Percentiles rank a stretch among this genome's conserved stretches.
phyloP scores from a whole-genome alignment of 148 eudicot genomes.

The Suaeda aralocaspica region DNA sequence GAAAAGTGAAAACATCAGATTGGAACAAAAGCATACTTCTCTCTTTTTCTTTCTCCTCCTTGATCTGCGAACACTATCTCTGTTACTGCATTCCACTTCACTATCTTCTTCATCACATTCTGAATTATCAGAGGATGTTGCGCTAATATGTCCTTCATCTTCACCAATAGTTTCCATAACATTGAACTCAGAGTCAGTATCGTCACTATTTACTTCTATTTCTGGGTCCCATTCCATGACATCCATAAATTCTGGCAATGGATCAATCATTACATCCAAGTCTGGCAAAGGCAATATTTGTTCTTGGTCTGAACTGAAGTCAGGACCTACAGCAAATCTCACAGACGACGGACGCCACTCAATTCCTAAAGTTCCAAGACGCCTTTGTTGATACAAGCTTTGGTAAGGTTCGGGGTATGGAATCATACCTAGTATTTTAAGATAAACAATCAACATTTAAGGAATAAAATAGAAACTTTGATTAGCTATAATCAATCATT shows the following conservation, averaged over 20 bases:
- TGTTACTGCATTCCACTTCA: constrained; percentile 44
- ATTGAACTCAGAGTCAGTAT: constrained; percentile 86
- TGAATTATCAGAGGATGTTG: constrained; percentile 46
- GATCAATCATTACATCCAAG: constrained; percentile 65
- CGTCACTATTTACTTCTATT: constrained; percentile 73
- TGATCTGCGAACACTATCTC: constrained; percentile 67
- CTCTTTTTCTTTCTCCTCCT: constrained; percentile 68
- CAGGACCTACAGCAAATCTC: constrained; percentile 78
- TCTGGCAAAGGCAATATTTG: constrained; percentile 71
- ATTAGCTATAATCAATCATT: constrained; percentile 2
- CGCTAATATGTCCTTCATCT: constrained; percentile 50
- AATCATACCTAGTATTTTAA: constrained; percentile 64
- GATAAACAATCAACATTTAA: constrained; percentile 6
- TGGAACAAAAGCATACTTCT: constrained; percentile 34
- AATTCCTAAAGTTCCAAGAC: constrained; percentile 78
- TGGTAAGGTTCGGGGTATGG: constrained; percentile 98
- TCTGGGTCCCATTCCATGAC: constrained; percentile 96
- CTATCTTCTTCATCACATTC: constrained; percentile 65
- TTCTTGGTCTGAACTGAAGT: constrained; percentile 67
- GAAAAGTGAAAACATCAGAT: neutral
- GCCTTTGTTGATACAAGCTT: constrained; percentile 79
- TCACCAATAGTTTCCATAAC: constrained; percentile 65
- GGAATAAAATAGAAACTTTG: neutral
- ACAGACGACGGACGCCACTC: constrained; percentile 93
- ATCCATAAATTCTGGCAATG: constrained; percentile 73